These are phyloP conservation scores for Vanrija sp. DNA, from an alignment of 1,284 basidiomycete species.

Conservation along the genomic window DNA sequence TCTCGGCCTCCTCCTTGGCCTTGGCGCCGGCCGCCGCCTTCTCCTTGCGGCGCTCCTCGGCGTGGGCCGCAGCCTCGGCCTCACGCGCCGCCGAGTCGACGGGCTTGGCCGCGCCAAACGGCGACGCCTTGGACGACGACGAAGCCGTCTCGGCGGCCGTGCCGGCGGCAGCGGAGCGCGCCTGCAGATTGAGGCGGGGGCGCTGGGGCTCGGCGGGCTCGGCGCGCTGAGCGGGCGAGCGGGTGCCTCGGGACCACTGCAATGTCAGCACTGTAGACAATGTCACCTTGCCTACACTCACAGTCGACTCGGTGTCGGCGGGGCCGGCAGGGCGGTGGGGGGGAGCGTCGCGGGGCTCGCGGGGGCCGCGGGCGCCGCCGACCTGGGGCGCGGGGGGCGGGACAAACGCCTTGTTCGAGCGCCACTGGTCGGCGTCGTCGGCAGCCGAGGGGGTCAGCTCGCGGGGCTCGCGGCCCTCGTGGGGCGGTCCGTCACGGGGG, in stretches of 20 bases:
- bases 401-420: slow-evolving; percentile 46
- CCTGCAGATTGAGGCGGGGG: slow-evolving; percentile 74
- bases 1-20: slow-evolving; percentile 41
- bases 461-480: slow-evolving; percentile 9
- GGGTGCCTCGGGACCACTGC: slow-evolving; percentile 49
- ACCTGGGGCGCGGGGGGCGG: slow-evolving; percentile 11
- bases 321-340: slow-evolving; percentile 30
- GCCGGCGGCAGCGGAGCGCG: slow-evolving; percentile 56
- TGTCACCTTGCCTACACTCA: slow-evolving; percentile 19
- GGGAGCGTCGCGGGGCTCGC: slow-evolving; percentile 21
- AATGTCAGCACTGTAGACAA: neutral
- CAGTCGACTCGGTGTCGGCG: slow-evolving; percentile 67
- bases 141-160: slow-evolving; percentile 54
- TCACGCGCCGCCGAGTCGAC: slow-evolving; percentile 78
- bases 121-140: slow-evolving; percentile 54
- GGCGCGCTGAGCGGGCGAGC: slow-evolving; percentile 61
- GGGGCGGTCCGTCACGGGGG: slow-evolving; percentile 19
- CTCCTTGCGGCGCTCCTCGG: slow-evolving; percentile 35
- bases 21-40: slow-evolving; percentile 22
- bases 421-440: slow-evolving; percentile 52
- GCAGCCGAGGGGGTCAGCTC: slow-evolving; percentile 40
- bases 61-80: slow-evolving; percentile 50
- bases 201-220: slow-evolving; percentile 76
- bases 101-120: slow-evolving; percentile 88
- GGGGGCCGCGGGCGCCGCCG: slow-evolving; percentile 7